A percentile compares a stretch with the other conserved stretches of the same genome.
Conservation (phyloP, 768 basidiomycete species). For the Suillus alpinus region DNA sequence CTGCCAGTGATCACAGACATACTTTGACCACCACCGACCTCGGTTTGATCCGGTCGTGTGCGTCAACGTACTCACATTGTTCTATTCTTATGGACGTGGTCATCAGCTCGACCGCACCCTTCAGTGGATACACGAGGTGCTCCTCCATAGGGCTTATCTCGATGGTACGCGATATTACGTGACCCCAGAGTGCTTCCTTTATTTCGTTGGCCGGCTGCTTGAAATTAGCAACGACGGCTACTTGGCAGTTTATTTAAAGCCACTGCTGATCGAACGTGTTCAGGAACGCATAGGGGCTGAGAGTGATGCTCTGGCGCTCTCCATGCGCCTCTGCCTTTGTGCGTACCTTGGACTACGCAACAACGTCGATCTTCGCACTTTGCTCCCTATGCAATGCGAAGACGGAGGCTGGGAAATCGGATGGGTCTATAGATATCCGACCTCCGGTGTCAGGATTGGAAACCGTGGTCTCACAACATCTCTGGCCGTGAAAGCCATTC, state of each 20-base stretch:
- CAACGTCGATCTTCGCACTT: conserved; percentile 41
- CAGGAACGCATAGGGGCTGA: conserved; percentile 47
- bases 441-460: conserved; percentile 45
- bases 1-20: conserved; percentile 35
- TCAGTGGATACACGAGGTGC: conserved; percentile 48
- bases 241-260: conserved; percentile 36
- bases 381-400: conserved; percentile 47
- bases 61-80: conserved; percentile 48
- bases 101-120: conserved; percentile 42
- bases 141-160: conserved; percentile 50
- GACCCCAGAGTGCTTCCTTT: conserved; percentile 51
- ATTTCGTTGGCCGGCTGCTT: conserved; percentile 47
- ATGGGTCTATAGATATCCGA: conserved; percentile 57
- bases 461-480: conserved; percentile 57
- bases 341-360: conserved; percentile 39
- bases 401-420: conserved; percentile 57
- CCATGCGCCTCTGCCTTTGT: conserved; percentile 54
- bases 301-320: conserved; percentile 53
- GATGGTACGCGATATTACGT: conserved; percentile 56
- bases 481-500: conserved; percentile 49
- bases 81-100: conserved; percentile 49
- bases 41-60: conserved; percentile 54
- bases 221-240: conserved; percentile 27
- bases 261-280: conserved; percentile 43
- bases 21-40: conserved; percentile 49